Conservation (phyloP, 345 rosid genomes). For the Salix caprea region DNA sequence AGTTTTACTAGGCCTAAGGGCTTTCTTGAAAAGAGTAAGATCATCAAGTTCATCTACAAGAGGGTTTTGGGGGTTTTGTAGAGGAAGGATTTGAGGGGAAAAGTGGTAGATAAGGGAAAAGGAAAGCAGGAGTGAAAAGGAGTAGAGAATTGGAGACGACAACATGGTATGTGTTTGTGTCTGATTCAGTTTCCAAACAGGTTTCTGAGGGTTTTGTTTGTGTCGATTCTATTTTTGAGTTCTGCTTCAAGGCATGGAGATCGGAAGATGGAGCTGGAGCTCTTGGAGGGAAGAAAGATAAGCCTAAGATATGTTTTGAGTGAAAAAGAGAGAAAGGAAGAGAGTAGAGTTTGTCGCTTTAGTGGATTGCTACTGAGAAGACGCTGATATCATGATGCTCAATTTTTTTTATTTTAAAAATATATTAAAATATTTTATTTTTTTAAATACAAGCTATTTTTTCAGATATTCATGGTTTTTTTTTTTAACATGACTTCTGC, state of each 20-base stretch:
- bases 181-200: background rate
- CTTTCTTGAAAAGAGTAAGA: slow-evolving; percentile 58
- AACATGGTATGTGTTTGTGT: slow-evolving; percentile 31
- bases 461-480: too few relatives aligned
- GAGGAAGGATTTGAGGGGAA: slow-evolving; percentile 35
- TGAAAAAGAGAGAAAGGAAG: background rate
- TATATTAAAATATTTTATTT: too few relatives aligned
- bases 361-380: background rate
- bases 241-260: background rate
- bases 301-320: background rate
- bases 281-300: background rate
- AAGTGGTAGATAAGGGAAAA: slow-evolving; percentile 43
- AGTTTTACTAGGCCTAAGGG: slow-evolving; percentile 27
- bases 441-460: too few relatives aligned
- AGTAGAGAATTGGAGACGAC: slow-evolving; percentile 41
- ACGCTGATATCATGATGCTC: too few relatives aligned
- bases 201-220: background rate
- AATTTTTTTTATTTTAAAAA: too few relatives aligned
- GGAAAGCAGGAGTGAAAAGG: slow-evolving; percentile 52
- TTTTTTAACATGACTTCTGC: too few relatives aligned
- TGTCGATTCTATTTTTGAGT: background rate
- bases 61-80: slow-evolving; percentile 10
- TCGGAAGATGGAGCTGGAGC: background rate
- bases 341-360: background rate
- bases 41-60: slow-evolving; percentile 57